Base-by-base conservation (phyloP, 495 filamentous ascomycete species). In the Xylaria curta region DNA sequence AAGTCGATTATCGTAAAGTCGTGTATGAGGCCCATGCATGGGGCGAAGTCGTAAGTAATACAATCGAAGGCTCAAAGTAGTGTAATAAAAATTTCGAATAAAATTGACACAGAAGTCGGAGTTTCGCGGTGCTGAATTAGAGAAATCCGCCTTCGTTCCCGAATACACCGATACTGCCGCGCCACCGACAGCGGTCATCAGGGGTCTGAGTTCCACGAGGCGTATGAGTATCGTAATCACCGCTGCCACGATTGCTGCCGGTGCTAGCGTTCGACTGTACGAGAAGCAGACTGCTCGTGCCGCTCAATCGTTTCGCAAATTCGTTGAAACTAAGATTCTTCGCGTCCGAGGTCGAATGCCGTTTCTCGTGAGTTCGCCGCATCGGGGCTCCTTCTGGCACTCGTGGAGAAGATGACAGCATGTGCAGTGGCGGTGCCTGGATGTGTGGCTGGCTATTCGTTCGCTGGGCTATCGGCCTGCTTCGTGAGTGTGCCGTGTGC, bases 251-350 rank as follows among this genome's bases (percentile, higher is more conserved):
- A 66, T 83, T 85, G 71, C 86, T 87, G 26, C 68, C 79, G 36
- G 77, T 75, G 72, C 83, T 83, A 13, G 74, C 74, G 71, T 87
- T 88, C 60, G 85, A 85, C 73, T 88, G 87, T 8, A 87, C 83
- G 5, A 88, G 79, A 8, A 89, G 78, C 58, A 89, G 60, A 71
- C 82, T 86, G 70, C 83, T 86, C 9, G 87, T 87, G 54, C 82
- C 85, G 69, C 84, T 85, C 51, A 89, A 74, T 40, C 86, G 77
- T 66, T 85, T 85, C 24, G 87, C 83, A 70, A 88, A 88, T 38
- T 89, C 87, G 71, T 80, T 82, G 69, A 88, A 88, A 73, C 82
- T 85, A 3, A 88, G 80, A 49, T 85, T 76, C 74, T 87, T 89
- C 38, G 76, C 74, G 59, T 81, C 82, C 1, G 78, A 86, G 17